These are phyloP conservation scores for Argentina anserina DNA, from an alignment of 306 rosid genomes.

Conservation along the genomic window DNA sequence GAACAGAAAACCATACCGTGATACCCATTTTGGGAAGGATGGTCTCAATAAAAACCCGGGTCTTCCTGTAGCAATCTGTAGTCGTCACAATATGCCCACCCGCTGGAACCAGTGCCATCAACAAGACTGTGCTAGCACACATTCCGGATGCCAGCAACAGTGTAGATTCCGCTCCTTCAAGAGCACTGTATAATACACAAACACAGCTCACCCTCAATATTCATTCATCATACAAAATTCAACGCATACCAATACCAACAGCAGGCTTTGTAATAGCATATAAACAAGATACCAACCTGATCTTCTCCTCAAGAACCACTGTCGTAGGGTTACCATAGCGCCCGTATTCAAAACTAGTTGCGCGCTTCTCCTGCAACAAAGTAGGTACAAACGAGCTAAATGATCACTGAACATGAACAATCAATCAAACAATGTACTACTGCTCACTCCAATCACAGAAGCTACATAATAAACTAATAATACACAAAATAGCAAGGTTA, in stretches of 20 bases:
- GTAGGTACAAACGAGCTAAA: constrained; percentile 1
- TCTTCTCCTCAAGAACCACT: constrained; percentile 81
- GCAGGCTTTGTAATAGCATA: background rate
- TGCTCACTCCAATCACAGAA: background rate
- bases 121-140: constrained; percentile 78
- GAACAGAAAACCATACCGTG: constrained; percentile 39
- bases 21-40: constrained; percentile 93
- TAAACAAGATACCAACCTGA: constrained; percentile 51
- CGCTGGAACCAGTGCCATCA: constrained; percentile 90
- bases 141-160: constrained; percentile 89
- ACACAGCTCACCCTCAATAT: constrained; percentile 7
- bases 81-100: constrained; percentile 97
- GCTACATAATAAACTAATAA: background rate
- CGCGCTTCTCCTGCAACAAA: constrained; percentile 69
- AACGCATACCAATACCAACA: background rate
- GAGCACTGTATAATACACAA: constrained; percentile 52
- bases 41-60: constrained; percentile 82
- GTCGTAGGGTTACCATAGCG: constrained; percentile 97
- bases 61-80: constrained; percentile 93
- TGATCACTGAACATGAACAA: background rate
- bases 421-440: background rate
- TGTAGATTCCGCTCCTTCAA: constrained; percentile 97
- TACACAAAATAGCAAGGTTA: background rate
- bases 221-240: background rate
- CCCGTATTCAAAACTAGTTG: constrained; percentile 76